A percentile compares a stretch with the other conserved stretches of the same genome.
Conservation (phyloP, 148 eudicot genomes). For the Dysphania ambrosioides region DNA sequence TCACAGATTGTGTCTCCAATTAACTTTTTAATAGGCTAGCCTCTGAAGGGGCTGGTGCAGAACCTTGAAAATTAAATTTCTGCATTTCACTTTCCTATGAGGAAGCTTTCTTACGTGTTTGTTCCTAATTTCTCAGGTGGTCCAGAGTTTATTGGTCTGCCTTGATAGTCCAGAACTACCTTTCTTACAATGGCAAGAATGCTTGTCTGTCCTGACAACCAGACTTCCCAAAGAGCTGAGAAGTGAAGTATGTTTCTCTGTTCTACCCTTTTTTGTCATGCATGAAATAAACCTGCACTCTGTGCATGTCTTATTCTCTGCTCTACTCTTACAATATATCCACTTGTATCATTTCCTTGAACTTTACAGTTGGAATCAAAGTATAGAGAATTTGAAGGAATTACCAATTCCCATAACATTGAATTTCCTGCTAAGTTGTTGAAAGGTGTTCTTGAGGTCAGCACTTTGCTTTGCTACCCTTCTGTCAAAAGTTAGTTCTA, state of each 20-base stretch:
- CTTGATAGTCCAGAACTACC: conserved; percentile 97
- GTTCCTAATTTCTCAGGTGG: conserved; percentile 50
- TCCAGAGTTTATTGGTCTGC: conserved; percentile 77
- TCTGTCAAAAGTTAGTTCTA: conserved; percentile 1
- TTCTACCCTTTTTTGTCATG: background rate
- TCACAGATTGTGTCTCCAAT: background rate
- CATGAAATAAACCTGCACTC: background rate
- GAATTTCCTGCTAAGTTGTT: conserved; percentile 92
- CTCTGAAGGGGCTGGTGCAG: background rate
- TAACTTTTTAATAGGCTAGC: background rate
- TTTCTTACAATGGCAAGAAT: conserved; percentile 99
- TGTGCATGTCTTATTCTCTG: background rate
- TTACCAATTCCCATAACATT: conserved; percentile 48
- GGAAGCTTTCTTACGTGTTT: background rate
- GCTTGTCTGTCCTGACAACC: conserved; percentile 82
- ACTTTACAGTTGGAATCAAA: conserved; percentile 74
- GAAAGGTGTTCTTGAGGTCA: conserved; percentile 77
- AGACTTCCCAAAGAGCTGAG: conserved; percentile 97
- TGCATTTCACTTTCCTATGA: background rate
- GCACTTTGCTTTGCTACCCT: conserved; percentile 21
- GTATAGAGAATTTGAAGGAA: conserved; percentile 57
- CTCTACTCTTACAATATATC: background rate
- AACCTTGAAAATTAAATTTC: background rate
- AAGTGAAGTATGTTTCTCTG: conserved; percentile 44
- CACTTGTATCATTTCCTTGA: conserved; percentile 13